A percentile compares a stretch with the other conserved stretches of the same genome.
phyloP scores from a whole-genome alignment of 2,329 filamentous ascomycete genomes.

The Hypoxylon sp. region DNA sequence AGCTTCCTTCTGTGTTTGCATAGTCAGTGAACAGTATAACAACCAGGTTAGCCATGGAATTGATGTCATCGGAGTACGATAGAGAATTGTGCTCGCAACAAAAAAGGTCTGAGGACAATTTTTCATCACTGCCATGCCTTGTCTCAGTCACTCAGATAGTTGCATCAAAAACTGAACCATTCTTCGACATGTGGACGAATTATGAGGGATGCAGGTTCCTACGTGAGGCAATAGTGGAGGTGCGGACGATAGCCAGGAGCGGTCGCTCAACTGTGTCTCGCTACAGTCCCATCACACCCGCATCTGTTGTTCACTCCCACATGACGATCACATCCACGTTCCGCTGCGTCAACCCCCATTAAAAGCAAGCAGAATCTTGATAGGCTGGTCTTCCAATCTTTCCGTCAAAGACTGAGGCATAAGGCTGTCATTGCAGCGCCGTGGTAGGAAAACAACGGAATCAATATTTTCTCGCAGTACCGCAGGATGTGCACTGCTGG shows the following conservation, averaged over 20 bases:
- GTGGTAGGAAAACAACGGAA: slow-evolving; percentile 6
- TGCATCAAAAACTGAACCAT: slow-evolving; percentile 17
- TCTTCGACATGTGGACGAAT: slow-evolving; percentile 33
- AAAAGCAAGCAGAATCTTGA: slow-evolving; percentile 27
- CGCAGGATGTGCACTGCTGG: slow-evolving; percentile 8
- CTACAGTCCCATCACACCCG: slow-evolving; percentile 38
- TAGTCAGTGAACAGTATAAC: slow-evolving; percentile 19
- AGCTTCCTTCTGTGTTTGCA: slow-evolving; percentile 19
- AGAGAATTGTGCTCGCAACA: slow-evolving; percentile 12
- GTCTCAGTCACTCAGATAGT: slow-evolving; percentile 18
- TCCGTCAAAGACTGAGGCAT: slow-evolving; percentile 16
- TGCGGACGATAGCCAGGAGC: slow-evolving; percentile 37
- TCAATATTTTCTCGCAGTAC: slow-evolving; percentile 6
- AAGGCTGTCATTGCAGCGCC: slow-evolving; percentile 24
- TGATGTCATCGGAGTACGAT: slow-evolving; percentile 10
- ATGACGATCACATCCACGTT: slow-evolving; percentile 41
- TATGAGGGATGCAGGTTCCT: slow-evolving; percentile 30
- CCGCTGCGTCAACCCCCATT: slow-evolving; percentile 23
- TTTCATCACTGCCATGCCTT: slow-evolving; percentile 17
- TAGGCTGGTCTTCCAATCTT: slow-evolving; percentile 15
- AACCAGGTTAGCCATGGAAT: slow-evolving; percentile 9
- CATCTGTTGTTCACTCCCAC: slow-evolving; percentile 37
- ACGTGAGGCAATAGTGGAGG: slow-evolving; percentile 37
- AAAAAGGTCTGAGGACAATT: slow-evolving; percentile 7
- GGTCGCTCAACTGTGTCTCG: slow-evolving; percentile 46